These are phyloP conservation scores for Lipomyces sp. DNA, from an alignment of 805 yeast species.

Conservation along the genomic window DNA sequence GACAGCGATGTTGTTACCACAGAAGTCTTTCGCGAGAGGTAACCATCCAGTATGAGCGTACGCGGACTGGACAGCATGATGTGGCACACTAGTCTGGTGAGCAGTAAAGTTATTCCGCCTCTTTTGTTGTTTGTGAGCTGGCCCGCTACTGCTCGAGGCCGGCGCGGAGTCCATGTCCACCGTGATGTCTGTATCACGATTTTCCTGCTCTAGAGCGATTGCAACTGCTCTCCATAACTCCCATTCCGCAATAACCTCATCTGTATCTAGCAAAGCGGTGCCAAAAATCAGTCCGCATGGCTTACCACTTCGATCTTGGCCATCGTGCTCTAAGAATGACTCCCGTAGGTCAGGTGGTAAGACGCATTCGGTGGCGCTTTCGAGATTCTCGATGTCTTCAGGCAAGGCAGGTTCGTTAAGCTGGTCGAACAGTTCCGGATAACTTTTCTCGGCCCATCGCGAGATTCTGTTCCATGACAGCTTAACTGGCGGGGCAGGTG, in stretches of 20 bases:
- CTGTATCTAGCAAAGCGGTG: constrained; percentile 75
- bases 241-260: constrained; percentile 78
- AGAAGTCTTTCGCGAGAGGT: constrained; percentile 84
- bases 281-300: constrained; percentile 83
- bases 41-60: constrained; percentile 94
- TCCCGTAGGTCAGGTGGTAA: constrained; percentile 85
- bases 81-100: constrained; percentile 72
- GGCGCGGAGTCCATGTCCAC: not conserved
- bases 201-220: constrained; percentile 35
- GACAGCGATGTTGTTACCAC: constrained; percentile 89
- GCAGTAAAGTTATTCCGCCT: constrained; percentile 20
- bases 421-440: constrained; percentile 80
- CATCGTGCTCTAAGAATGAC: constrained; percentile 82
- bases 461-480: constrained; percentile 89
- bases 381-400: constrained; percentile 80
- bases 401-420: constrained; percentile 78
- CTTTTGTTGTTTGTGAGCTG: constrained; percentile 9
- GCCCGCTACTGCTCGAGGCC: constrained; percentile 27
- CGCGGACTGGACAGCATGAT: constrained; percentile 67
- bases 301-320: constrained; percentile 80
- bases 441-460: constrained; percentile 76
- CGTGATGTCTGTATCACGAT: not conserved
- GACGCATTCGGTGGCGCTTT: constrained; percentile 72
- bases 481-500: constrained; percentile 63
- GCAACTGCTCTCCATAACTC: constrained; percentile 83